phyloP scores from a whole-genome alignment of 225 moss, liverwort and hornwort species.

The Rhytidiadelphus loreus region DNA sequence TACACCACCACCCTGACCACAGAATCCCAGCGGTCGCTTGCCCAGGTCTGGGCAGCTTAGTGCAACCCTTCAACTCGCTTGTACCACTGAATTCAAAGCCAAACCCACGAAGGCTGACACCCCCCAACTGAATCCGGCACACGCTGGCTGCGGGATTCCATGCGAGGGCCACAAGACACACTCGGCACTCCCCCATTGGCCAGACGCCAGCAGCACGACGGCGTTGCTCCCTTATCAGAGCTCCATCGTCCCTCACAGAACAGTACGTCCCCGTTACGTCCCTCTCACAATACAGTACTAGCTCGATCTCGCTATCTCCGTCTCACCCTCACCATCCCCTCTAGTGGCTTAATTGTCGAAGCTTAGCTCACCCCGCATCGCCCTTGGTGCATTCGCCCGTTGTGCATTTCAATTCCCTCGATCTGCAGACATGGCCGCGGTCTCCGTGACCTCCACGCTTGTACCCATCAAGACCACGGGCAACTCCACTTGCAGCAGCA shows the following conservation, averaged over 20 bases:
- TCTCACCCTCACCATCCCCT: no score
- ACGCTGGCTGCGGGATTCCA: background rate
- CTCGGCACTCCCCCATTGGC: background rate
- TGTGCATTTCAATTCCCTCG: background rate
- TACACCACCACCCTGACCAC: background rate
- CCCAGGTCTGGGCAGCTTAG: background rate
- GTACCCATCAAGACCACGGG: background rate
- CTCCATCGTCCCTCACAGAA: no score
- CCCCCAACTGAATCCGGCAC: background rate
- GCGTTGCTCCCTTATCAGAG: background rate
- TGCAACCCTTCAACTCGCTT: background rate
- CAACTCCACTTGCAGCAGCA: background rate
- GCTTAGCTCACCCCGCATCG: background rate
- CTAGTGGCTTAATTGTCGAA: background rate
- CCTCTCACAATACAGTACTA: background rate
- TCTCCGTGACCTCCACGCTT: background rate
- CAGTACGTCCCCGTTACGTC: background rate
- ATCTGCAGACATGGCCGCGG: background rate
- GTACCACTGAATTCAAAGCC: background rate
- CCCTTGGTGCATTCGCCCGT: background rate
- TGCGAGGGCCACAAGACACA: background rate
- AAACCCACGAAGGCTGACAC: background rate
- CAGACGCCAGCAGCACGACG: background rate
- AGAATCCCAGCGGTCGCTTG: background rate
- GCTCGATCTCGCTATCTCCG: background rate